Evolutionary conservation across 1,284 basidiomycete species (phyloP), one percentile per base, ranked within the genome.

Genomic region (Coniophora puteana): DNA sequence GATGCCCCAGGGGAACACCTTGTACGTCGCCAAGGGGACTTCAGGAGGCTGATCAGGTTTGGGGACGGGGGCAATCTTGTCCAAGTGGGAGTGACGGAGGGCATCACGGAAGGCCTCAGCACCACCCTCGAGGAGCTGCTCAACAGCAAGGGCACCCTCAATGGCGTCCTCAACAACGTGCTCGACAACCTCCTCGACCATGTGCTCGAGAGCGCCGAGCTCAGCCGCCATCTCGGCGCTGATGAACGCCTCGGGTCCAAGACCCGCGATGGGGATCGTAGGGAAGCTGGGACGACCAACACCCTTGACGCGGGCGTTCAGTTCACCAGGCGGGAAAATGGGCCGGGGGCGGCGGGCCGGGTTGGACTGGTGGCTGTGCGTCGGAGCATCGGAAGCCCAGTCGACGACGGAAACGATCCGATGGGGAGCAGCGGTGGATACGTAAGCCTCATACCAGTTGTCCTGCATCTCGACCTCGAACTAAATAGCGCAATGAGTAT

Each of bases 401-500:
- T 90, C 87, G 41, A 87, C 81, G 29, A 89, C 87, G 18, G 82
- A 84, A 52, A 89, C 66, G 52, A 89, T 83, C 49, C 77, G 72
- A 56, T 87, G 80, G 10, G 86, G 84, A 8, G 71, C 59, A 24
- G 66, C 58, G 1, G 76, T 74, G 4, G 83, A 79, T 23, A 90
- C 77, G 5, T 83, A 70, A 3, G 84, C 73, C 57, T 90, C 85
- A 43, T 90, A 90, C 86, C 86, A 89, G 62, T 89, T 90, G 62
- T 90, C 80, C 54, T 80, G 58, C 87, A 90, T 86, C 69, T 89
- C 86, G n/a, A 89, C 83, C 54, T 88, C 84, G 47, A 88, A 83
- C 80, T 85, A 46, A n/a, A n/a, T 7, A 47, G 1, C 4, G 1
- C 4, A 4, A 5, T 33, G 0, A n/a, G 22, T 20, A 11, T 21